phyloP scores from a whole-genome alignment of 1,284 basidiomycete genomes.

The Ustilago sp. region DNA sequence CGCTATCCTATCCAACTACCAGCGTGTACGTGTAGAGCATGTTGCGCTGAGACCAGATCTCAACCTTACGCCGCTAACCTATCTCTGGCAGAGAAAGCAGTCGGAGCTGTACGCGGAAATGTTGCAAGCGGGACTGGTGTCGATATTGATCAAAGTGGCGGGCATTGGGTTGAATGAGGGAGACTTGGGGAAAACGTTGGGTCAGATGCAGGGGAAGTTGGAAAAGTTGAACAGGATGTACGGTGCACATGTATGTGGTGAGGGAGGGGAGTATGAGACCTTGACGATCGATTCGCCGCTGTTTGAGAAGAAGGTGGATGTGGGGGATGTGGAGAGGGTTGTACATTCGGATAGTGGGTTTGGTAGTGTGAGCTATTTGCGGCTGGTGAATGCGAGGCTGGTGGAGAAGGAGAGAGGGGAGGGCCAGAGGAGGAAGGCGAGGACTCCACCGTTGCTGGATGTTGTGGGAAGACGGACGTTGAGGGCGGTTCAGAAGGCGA shows the following conservation, averaged over 20 bases:
- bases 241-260: constrained; percentile 93
- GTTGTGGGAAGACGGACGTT: constrained; percentile 33
- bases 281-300: constrained; percentile 89
- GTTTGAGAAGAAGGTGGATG: constrained; percentile 81
- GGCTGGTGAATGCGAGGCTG: constrained; percentile 49
- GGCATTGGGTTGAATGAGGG: constrained; percentile 84
- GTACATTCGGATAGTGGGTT: constrained; percentile 61
- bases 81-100: constrained; percentile 95
- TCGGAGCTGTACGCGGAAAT: constrained; percentile 85
- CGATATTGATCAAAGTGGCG: constrained; percentile 94
- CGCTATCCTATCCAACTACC: constrained; percentile 97
- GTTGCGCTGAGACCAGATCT: constrained; percentile 76
- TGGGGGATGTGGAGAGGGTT: constrained; percentile 70
- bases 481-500: constrained; percentile 16
- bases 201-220: constrained; percentile 81
- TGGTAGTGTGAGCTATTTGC: constrained; percentile 64
- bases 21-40: constrained; percentile 95
- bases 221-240: constrained; percentile 81
- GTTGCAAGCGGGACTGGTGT: constrained; percentile 82
- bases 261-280: constrained; percentile 98
- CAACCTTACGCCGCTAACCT: constrained; percentile 82
- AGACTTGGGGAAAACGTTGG: constrained; percentile 84
- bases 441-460: constrained; percentile 39
- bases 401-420: constrained; percentile 41
- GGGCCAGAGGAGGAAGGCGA: not conserved